phyloP scores from a whole-genome alignment of 495 filamentous ascomycete species.

The Aspergillus nidulans region DNA sequence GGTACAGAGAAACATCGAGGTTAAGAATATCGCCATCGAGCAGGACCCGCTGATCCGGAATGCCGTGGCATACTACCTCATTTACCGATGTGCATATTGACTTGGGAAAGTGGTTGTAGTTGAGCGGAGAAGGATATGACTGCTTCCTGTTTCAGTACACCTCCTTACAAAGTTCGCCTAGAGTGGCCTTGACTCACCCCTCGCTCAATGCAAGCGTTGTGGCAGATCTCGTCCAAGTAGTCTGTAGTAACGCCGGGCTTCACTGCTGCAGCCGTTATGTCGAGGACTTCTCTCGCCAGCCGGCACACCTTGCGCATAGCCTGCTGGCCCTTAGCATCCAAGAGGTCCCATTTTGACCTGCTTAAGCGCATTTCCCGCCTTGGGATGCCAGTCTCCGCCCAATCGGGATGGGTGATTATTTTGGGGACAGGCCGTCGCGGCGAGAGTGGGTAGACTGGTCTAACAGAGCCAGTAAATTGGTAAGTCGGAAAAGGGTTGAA shows the following conservation, averaged over 20 bases:
- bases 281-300: conserved; percentile 84
- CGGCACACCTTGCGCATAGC: conserved; percentile 95
- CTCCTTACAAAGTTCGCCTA: not conserved
- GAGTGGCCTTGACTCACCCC: too few species aligned
- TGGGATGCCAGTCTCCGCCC: conserved; percentile 75
- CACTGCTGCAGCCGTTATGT: conserved; percentile 78
- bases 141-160: conserved; percentile 29
- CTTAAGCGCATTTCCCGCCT: conserved; percentile 66
- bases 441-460: conserved; percentile 88
- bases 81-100: conserved; percentile 93
- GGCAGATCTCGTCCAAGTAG: conserved; percentile 90
- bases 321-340: conserved; percentile 71
- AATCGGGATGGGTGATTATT: conserved; percentile 78
- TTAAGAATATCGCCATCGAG: conserved; percentile 86
- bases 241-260: conserved; percentile 92
- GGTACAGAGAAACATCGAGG: conserved; percentile 82
- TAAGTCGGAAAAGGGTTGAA: conserved; percentile 90
- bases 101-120: conserved; percentile 91
- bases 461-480: conserved; percentile 71
- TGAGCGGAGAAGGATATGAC: conserved; percentile 94
- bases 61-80: conserved; percentile 94
- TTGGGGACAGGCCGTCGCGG: conserved; percentile 65
- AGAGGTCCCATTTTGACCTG: conserved; percentile 68
- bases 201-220: conserved; percentile 90
- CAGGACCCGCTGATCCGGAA: conserved; percentile 73